A percentile compares a stretch with the other conserved stretches of the same genome.
These are phyloP conservation scores for Diutina sp. DNA, from an alignment of 1,139 yeast species.

Conservation along the genomic window DNA sequence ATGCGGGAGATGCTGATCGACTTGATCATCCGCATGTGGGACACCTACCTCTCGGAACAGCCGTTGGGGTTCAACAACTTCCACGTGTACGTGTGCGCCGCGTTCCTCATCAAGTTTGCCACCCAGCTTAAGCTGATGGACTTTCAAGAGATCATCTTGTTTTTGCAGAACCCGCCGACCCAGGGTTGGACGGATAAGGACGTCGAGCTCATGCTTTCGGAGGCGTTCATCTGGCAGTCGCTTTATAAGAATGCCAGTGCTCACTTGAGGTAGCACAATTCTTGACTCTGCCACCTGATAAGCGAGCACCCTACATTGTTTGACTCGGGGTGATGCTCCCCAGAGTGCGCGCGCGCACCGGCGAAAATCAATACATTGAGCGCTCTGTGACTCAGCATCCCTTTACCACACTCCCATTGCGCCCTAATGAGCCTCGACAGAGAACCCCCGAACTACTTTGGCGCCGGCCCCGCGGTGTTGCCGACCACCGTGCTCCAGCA, in stretches of 20 bases:
- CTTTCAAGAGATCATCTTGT: slow-evolving; percentile 86
- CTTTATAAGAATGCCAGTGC: slow-evolving; percentile 82
- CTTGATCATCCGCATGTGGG: slow-evolving; percentile 93
- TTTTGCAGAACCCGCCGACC: slow-evolving; percentile 83
- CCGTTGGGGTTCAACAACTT: slow-evolving; percentile 84
- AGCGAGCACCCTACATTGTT: neutral
- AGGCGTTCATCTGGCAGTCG: slow-evolving; percentile 94
- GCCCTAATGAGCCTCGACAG: neutral
- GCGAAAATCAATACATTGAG: neutral
- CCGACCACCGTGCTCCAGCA: slow-evolving; percentile 76
- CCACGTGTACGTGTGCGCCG: slow-evolving; percentile 98
- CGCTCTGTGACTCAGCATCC: neutral
- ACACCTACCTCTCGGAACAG: slow-evolving; percentile 83
- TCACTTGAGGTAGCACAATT: slow-evolving; percentile 27
- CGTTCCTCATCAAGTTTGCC: slow-evolving; percentile 82
- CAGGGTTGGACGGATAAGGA: slow-evolving; percentile 78
- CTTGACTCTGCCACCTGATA: neutral
- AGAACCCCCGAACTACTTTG: slow-evolving; percentile 70
- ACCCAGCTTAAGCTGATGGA: slow-evolving; percentile 72
- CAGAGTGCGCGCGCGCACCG: neutral
- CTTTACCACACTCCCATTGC: neutral
- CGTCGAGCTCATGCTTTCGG: slow-evolving; percentile 82
- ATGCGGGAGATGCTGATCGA: slow-evolving; percentile 84
- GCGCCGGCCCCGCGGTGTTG: slow-evolving; percentile 94
- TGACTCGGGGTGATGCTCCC: neutral